Evolutionary conservation across 345 rosid genomes (phyloP), one percentile per base, ranked within the genome.

Genomic region (Pistacia integerrima): DNA sequence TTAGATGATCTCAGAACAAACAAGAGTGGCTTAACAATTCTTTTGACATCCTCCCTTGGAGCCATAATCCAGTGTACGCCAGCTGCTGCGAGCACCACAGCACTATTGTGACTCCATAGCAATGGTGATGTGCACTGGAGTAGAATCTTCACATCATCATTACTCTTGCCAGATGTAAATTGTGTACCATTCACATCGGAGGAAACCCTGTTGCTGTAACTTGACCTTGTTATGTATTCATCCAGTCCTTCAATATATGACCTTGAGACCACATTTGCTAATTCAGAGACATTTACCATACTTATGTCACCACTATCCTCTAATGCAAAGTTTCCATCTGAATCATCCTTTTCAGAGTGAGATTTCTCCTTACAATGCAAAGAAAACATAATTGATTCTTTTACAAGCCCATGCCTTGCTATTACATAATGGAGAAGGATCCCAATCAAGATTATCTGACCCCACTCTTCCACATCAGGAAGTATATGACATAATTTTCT

Each of bases 401-500:
- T 85, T 74, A 89, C 98, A 74, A 96, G 89, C 64, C 99, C 97
- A 77, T 92, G 93, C 84, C 90, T 85, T 58, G 98, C 98, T 73
- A 91, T 86, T 51, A 85, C 89, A 75, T 90, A 93, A 61, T 88
- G 94, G 78, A 92, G 79, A 75, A 96, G 97, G 74, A 90, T 92
- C 70, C 88, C 88, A 66, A 87, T 96, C 71, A 93, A 87, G 81
- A 85, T 77, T 83, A 93, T 93, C 84, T 92, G 98, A 74, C 99
- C 99, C 99, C 99, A 96, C 76, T 93, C 99, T 86, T 96, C 99
- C 66, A 93, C 97, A 67, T 96, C 98, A 48, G 98, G 99, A 79
- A 96, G 97, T 81, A 92, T 86, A 84, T 93, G 91, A 74, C 99
- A 93, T 70, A 96, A 62, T 83, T 87, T 92, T 83, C 83, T 87